Base-by-base conservation (phyloP, 176 grass and related monocot genomes). In the Cenchrus purpureus region DNA sequence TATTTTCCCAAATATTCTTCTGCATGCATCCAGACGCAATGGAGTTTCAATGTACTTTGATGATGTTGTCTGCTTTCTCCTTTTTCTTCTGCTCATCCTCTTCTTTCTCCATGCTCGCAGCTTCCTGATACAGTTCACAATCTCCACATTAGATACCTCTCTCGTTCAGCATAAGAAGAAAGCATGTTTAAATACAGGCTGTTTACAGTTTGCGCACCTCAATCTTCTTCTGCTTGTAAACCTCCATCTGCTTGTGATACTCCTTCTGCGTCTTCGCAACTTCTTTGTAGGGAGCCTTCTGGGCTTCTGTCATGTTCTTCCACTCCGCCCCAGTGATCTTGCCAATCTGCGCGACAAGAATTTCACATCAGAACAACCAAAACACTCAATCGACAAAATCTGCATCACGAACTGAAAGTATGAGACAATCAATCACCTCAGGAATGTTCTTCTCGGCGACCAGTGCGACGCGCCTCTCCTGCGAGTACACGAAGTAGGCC, bases 11-110 rank as follows among this genome's bases (percentile, higher is more conserved):
- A 17, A 56, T 17, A 6, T 6, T 50, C 5, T 56, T 1, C 12
- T 48, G 40, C 10, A 15, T 19, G 15, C 25, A 25, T 25, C 25
- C 25, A 32, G 7, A 58, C 7, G 65, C 13, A 32, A 5, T 42
- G 52, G 55, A 73, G 43, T 2, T 53, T 75, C 14, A 6, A 17
- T 4, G 45, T 81, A 97, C 92, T 89, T 98, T 98, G 71, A 94
- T 98, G 63, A 98, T 94, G 82, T 94, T 95, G 9, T 96, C 91
- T 45, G 90, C 74, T 80, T 96, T 98, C 82, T 98, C 93, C 78
- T 98, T 98, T 79, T 98, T 96, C 80, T 84, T 92, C 9, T 92
- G 91, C 61, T 98, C 88, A 53, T 91, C 86, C 44, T 95, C 91
- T 79, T 96, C 91, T 73, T 98, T 96, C 75, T 92, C 91, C 34